phyloP scores from a whole-genome alignment of 371 early-diverging fungal species.

The Fennellomyces sp. region DNA sequence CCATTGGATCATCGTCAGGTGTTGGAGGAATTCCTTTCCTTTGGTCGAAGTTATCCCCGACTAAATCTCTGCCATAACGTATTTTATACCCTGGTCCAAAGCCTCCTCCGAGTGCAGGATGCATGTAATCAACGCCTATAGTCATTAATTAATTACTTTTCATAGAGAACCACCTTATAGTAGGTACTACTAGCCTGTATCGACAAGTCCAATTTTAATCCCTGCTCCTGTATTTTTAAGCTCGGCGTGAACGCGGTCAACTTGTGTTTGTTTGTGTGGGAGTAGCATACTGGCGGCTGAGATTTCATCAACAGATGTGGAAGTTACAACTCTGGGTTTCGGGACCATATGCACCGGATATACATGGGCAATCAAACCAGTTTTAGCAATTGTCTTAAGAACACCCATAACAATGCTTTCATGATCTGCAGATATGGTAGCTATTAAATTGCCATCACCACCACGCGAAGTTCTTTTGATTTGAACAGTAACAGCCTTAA shows the following conservation, averaged over 20 bases:
- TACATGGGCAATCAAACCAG: slow-evolving; percentile 20
- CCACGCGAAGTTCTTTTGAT: neutral
- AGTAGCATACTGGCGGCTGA: too few species aligned
- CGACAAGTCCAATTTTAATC: slow-evolving; percentile 69
- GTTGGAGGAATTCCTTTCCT: neutral
- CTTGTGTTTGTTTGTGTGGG: slow-evolving; percentile 44
- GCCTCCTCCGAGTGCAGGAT: slow-evolving; percentile 76
- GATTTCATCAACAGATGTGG: slow-evolving; percentile 10
- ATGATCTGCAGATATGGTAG: slow-evolving; percentile 8
- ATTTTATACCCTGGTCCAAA: slow-evolving; percentile 65
- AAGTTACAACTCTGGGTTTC: neutral
- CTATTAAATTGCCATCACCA: neutral
- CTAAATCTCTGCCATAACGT: slow-evolving; percentile 62
- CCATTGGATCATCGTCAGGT: slow-evolving; percentile 30
- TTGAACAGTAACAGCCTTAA: slow-evolving; percentile 37
- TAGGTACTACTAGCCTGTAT: slow-evolving; percentile 51
- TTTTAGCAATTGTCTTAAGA: neutral
- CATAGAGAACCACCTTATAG: too few species aligned
- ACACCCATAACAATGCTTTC: slow-evolving; percentile 11
- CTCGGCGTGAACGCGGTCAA: slow-evolving; percentile 32
- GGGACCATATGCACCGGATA: slow-evolving; percentile 39
- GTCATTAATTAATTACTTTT: too few species aligned
- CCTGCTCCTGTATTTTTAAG: slow-evolving; percentile 61
- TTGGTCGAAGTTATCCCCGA: slow-evolving; percentile 42
- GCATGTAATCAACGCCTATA: slow-evolving; percentile 65